A percentile compares a stretch with the other conserved stretches of the same genome.
Conservation (phyloP, 2,329 filamentous ascomycete species). For the Coniochaeta ligniaria region DNA sequence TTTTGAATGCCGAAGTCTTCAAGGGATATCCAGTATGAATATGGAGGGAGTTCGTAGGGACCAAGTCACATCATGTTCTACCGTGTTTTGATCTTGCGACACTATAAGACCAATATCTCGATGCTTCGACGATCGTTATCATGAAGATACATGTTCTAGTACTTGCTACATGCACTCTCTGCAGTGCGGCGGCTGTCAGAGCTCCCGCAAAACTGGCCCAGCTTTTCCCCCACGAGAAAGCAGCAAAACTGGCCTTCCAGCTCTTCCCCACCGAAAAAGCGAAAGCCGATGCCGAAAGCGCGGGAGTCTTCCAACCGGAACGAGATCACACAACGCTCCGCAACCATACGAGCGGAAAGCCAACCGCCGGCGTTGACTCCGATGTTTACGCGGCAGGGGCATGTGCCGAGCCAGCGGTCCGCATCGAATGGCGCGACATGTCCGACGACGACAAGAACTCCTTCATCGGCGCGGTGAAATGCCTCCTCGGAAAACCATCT, state of each 20-base stretch:
- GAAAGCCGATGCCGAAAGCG: not conserved
- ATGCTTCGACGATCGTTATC: not conserved
- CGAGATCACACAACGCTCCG: not conserved
- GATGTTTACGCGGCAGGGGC: not conserved
- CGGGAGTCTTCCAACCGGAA: not conserved
- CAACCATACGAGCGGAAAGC: not conserved
- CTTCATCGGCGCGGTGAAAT: constrained; percentile 25
- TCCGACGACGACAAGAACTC: constrained; percentile 17
- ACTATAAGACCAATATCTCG: not conserved
- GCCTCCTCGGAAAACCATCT: constrained; percentile 23
- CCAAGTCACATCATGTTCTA: not conserved
- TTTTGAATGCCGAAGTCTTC: not conserved
- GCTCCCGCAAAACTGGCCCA: not conserved
- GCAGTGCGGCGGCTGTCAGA: not conserved
- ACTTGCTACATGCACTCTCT: not conserved
- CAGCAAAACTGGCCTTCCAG: not conserved
- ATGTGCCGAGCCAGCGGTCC: not conserved
- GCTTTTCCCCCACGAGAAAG: not conserved
- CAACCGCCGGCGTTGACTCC: not conserved
- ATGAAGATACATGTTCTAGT: not conserved
- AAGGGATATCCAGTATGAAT: not conserved
- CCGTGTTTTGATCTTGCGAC: not conserved
- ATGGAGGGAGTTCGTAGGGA: not conserved
- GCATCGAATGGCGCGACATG: constrained; percentile 19
- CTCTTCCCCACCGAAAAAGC: not conserved